Conservation (phyloP, 2,329 filamentous ascomycete genomes). For the Xylaria arbuscula region DNA sequence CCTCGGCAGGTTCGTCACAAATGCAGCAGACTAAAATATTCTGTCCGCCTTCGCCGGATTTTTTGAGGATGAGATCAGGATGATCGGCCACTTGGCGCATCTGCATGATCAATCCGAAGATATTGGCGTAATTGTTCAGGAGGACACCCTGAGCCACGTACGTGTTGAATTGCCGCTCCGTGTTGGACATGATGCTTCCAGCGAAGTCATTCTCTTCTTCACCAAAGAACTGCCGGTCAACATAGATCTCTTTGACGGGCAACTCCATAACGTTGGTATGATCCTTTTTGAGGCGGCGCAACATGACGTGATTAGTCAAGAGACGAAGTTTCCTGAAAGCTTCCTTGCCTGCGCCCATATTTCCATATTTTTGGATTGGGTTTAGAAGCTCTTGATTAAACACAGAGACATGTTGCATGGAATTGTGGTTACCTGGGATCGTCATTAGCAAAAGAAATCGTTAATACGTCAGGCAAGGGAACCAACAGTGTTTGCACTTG, state of each 20-base stretch:
- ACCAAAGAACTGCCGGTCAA: constrained; percentile 96
- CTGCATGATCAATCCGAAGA: constrained; percentile 98
- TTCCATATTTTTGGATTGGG: constrained; percentile 75
- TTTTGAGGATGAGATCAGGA: constrained; percentile 92
- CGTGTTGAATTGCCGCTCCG: constrained; percentile 89
- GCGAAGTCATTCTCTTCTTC: constrained; percentile 97
- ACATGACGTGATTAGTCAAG: constrained; percentile 93
- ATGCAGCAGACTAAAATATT: constrained; percentile 93
- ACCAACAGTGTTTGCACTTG: constrained; percentile 76
- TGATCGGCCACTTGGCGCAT: constrained; percentile 99
- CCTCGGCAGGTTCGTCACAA: constrained; percentile 95
- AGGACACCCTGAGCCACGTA: constrained; percentile 95
- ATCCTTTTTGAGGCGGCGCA: constrained; percentile 92
- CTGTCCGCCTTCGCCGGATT: constrained; percentile 84
- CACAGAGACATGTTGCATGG: constrained; percentile 73
- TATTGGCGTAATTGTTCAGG: constrained; percentile 98
- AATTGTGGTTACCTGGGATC: constrained; percentile 43
- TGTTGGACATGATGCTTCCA: constrained; percentile 92
- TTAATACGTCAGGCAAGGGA: constrained; percentile 43
- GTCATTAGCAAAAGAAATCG: constrained; percentile 2
- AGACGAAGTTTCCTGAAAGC: constrained; percentile 86
- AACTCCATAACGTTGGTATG: constrained; percentile 96
- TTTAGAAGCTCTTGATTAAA: constrained; percentile 97
- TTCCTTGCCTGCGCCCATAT: constrained; percentile 68
- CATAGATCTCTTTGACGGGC: constrained; percentile 90